Conservation (phyloP, 768 basidiomycete genomes). For the Pulveroboletus ravenelii region DNA sequence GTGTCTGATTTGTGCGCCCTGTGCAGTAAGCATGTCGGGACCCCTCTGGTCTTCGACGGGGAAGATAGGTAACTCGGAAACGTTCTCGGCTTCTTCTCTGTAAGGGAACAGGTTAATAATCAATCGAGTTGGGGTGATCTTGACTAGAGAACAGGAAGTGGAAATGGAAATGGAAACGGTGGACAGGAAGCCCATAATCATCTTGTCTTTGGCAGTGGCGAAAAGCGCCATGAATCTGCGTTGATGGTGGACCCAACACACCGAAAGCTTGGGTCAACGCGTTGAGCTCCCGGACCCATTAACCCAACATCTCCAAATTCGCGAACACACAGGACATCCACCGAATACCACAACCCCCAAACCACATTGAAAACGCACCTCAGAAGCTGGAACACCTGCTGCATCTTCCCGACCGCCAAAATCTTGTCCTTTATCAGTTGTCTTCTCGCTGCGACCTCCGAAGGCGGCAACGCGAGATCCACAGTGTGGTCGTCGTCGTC, state of each 20-base stretch:
- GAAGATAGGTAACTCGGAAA: constrained; percentile 52
- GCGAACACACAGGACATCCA: background rate
- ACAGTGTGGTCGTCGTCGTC: constrained; percentile 27
- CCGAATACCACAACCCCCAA: background rate
- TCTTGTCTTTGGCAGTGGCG: background rate
- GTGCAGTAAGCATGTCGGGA: constrained; percentile 57
- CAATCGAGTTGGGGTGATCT: background rate
- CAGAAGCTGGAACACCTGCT: constrained; percentile 81
- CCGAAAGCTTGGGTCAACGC: no score
- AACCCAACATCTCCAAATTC: background rate
- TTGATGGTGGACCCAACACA: background rate
- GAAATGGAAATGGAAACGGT: background rate
- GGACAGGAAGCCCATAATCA: background rate
- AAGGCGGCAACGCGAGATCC: constrained; percentile 32
- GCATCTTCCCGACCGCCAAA: constrained; percentile 87
- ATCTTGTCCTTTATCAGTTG: constrained; percentile 93
- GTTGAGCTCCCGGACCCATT: no score
- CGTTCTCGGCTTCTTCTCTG: constrained; percentile 78
- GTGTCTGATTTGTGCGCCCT: constrained; percentile 52
- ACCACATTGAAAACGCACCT: constrained; percentile 49
- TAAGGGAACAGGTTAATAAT: background rate
- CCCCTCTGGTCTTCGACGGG: constrained; percentile 38
- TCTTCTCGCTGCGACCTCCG: constrained; percentile 49
- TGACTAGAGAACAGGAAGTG: background rate
- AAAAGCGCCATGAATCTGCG: background rate